Evolutionary conservation across 176 grass and related monocot species (phyloP).

Genomic region (Thalia dealbata): DNA sequence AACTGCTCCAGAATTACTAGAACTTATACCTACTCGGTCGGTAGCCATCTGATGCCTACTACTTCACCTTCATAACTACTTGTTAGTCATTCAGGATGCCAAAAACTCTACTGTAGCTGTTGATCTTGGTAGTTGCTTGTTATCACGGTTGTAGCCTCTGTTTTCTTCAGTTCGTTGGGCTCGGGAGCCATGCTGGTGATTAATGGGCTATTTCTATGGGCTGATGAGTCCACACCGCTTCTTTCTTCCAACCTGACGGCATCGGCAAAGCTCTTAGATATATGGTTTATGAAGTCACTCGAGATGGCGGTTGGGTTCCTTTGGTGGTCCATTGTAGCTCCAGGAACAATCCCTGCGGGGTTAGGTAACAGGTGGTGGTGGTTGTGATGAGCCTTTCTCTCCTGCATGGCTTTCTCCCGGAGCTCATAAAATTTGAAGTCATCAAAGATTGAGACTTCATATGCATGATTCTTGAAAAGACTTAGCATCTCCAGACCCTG

Average conservation of each 20-base stretch:
- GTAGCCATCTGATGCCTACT: too few relatives aligned
- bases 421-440: constrained; percentile 68
- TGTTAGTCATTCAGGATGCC: background rate
- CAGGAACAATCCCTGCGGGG: constrained; percentile 6
- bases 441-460: constrained; percentile 50
- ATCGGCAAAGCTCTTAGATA: constrained; percentile 50
- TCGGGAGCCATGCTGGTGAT: background rate
- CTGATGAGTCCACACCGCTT: constrained; percentile 12
- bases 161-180: background rate
- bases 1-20: background rate
- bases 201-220: constrained; percentile 14
- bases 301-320: constrained; percentile 29
- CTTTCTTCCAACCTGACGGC: constrained; percentile 41
- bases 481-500: constrained; percentile 62
- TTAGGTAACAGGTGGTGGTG: constrained; percentile 17
- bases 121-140: background rate
- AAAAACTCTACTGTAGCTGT: background rate
- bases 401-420: constrained; percentile 53
- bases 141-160: background rate
- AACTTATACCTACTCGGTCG: too few relatives aligned
- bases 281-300: constrained; percentile 30
- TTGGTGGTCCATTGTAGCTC: constrained; percentile 15
- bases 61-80: too few relatives aligned
- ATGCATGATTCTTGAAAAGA: constrained; percentile 51
- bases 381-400: constrained; percentile 31